Base-by-base conservation (phyloP, 2,329 filamentous ascomycete genomes). In the Penicillium olsonii region DNA sequence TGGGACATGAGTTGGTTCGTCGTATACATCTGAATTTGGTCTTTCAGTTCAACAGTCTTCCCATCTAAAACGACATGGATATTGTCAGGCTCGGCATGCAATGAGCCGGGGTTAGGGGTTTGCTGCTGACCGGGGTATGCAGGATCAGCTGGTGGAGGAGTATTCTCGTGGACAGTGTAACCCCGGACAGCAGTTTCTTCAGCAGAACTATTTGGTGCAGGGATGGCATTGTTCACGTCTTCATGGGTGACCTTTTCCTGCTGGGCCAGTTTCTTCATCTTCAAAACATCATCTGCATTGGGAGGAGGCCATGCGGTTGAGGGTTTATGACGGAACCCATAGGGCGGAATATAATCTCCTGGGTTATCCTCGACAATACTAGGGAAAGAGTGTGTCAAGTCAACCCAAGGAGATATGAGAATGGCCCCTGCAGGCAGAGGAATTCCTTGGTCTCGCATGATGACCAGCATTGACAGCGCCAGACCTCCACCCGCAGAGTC, bases 401-500 rank as follows among this genome's bases (percentile, higher is more conserved):
- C 94, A 8, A 92, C 91, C 94, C 94, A 99, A 0, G 94, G 94
- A 42, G 90, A 96, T 43, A 97, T 88, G 34, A 97, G 77, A 37
- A 97, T 85, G 4, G 88, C 92, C 1, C 94, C 94, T 2, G 94
- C 92, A 1, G 94, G 94, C 20, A 96, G 71, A 5, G 92, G 88
- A 12, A 96, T 76, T 0, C 85, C 87, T 66, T 88, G 87, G 64
- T 97, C 92, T 54, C 94, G 84, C 53, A 97, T 71, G 2, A 84
- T 82, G 24, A 95, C 87, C 46, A 99, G 72, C 71, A 96, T 78
- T 65, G 76, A 87, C 57, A 96, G 60, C 0, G 92, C 82, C 89
- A 97, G 94, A 9, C 92, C 94, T 29, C 86, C 94, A 19, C 94
- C 94, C 0, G 94, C 94, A 9, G 92, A 96, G 66, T 99, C 94